Evolutionary conservation across 2,329 filamentous ascomycete genomes (phyloP).

Genomic region (Colletotrichum aenigma): DNA sequence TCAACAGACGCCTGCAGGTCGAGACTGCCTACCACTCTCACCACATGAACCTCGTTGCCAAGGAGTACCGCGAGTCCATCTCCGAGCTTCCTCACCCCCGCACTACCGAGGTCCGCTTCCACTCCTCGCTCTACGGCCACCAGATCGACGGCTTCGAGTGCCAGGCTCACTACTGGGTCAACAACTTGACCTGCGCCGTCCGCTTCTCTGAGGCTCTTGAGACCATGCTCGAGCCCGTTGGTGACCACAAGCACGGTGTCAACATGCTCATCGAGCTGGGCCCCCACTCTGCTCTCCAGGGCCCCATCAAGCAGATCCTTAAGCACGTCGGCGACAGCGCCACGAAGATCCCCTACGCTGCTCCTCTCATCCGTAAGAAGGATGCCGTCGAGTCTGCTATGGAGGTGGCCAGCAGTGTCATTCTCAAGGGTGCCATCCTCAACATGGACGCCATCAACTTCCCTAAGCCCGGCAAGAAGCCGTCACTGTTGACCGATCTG

Average conservation of each 20-base stretch:
- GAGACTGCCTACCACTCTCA: slow-evolving; percentile 59
- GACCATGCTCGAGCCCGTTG: slow-evolving; percentile 36
- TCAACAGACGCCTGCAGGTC: slow-evolving; percentile 53
- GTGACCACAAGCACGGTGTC: slow-evolving; percentile 38
- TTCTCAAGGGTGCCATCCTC: slow-evolving; percentile 46
- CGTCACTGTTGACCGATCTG: slow-evolving; percentile 40
- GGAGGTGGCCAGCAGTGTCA: slow-evolving; percentile 48
- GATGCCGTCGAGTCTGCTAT: slow-evolving; percentile 49
- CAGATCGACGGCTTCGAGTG: slow-evolving; percentile 38
- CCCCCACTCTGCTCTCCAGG: slow-evolving; percentile 53
- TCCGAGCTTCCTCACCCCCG: slow-evolving; percentile 41
- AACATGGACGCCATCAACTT: slow-evolving; percentile 53
- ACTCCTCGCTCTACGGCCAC: slow-evolving; percentile 50
- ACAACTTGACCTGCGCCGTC: slow-evolving; percentile 44
- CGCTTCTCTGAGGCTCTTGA: slow-evolving; percentile 48
- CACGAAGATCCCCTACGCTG: slow-evolving; percentile 44
- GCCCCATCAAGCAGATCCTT: slow-evolving; percentile 55
- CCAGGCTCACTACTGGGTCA: slow-evolving; percentile 45
- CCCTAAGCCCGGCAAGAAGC: slow-evolving; percentile 36
- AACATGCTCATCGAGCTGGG: slow-evolving; percentile 55
- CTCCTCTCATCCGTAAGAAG: slow-evolving; percentile 55
- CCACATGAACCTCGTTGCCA: slow-evolving; percentile 55
- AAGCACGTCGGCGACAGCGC: slow-evolving; percentile 45
- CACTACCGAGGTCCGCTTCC: slow-evolving; percentile 42
- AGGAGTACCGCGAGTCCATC: slow-evolving; percentile 37